These are phyloP conservation scores for Harringtonia aguacate DNA, from an alignment of 2,329 filamentous ascomycete genomes.

Conservation along the genomic window DNA sequence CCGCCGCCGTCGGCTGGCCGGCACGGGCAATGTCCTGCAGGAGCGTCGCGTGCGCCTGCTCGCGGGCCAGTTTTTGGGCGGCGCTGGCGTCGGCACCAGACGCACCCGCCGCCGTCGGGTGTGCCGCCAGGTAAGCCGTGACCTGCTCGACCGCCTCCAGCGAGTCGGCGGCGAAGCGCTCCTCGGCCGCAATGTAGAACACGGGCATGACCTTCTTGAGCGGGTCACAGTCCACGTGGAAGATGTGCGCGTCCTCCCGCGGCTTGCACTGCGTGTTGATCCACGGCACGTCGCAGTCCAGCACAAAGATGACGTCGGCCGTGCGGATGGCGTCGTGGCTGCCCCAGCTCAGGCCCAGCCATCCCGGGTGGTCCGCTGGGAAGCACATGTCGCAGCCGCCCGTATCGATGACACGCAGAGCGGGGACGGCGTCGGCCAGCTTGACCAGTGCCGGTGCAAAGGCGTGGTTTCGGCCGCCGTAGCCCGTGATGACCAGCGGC, in stretches of 20 bases:
- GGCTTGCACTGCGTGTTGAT: conserved; percentile 66
- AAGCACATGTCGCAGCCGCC: conserved; percentile 77
- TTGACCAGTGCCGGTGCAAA: conserved; percentile 51
- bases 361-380: conserved; percentile 57
- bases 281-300: conserved; percentile 91
- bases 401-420: conserved; percentile 62
- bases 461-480: conserved; percentile 57
- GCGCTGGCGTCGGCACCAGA: conserved; percentile 22
- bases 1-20: conserved; percentile 40
- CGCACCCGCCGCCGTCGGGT: too few relatives aligned
- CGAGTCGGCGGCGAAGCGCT: conserved; percentile 57
- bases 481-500: conserved; percentile 62
- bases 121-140: conserved; percentile 44
- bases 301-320: conserved; percentile 74
- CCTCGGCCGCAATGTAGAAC: conserved; percentile 57
- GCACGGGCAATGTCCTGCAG: conserved; percentile 48
- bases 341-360: conserved; percentile 63
- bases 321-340: conserved; percentile 61
- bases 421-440: conserved; percentile 57
- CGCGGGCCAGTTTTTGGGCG: conserved; percentile 44
- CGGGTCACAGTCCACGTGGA: conserved; percentile 56
- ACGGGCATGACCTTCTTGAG: conserved; percentile 64
- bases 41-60: conserved; percentile 45
- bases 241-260: conserved; percentile 39
- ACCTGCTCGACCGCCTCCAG: conserved; percentile 59